Percentiles rank a stretch among this genome's conserved stretches.
Evolutionary conservation across 805 yeast genomes (phyloP).

Genomic region (Candida sakaeoensis): DNA sequence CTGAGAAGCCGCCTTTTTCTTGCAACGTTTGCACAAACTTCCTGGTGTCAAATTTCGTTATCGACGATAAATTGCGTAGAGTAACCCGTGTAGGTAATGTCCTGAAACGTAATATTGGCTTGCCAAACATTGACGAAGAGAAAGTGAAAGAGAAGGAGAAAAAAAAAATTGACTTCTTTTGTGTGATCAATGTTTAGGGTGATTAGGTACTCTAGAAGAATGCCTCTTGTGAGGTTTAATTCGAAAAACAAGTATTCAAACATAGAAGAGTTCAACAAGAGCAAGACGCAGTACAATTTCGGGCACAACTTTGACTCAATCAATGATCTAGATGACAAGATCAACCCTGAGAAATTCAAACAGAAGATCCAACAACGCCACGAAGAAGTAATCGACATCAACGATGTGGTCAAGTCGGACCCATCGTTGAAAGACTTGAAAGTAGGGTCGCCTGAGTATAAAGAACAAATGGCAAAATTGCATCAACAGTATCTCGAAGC

Average conservation of each 20-base stretch:
- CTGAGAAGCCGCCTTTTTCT: conserved; percentile 63
- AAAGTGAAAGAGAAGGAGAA: neutral
- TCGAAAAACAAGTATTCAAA: conserved; percentile 11
- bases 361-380: conserved; percentile 10
- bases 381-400: conserved; percentile 16
- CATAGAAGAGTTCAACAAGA: conserved; percentile 38
- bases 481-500: conserved; percentile 23
- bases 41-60: conserved; percentile 69
- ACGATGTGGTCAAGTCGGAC: conserved; percentile 24
- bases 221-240: neutral
- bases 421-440: conserved; percentile 26
- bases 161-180: neutral
- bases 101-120: no score
- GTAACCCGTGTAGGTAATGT: no score
- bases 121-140: no score
- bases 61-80: conserved; percentile 19
- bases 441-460: conserved; percentile 35
- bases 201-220: neutral
- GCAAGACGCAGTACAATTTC: conserved; percentile 26
- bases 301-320: conserved; percentile 20
- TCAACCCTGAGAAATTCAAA: conserved; percentile 12
- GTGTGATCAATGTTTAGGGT: neutral
- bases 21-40: conserved; percentile 64
- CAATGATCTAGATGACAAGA: conserved; percentile 16
- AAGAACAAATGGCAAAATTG: conserved; percentile 25